Conservation (phyloP, 345 rosid genomes). For the Leavenworthia alabamica region DNA sequence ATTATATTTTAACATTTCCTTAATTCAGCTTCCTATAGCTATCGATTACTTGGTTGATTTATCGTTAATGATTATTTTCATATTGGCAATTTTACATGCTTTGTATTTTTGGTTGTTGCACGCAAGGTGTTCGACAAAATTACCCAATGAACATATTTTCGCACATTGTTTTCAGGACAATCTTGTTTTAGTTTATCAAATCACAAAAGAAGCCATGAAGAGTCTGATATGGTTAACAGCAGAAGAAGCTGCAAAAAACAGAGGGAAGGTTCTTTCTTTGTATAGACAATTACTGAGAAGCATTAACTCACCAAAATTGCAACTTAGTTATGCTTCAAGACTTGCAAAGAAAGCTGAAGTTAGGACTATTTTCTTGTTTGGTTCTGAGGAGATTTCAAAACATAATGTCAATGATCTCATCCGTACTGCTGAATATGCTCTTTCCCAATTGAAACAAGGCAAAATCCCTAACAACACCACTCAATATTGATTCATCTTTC, state of each 20-base stretch:
- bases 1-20: not conserved
- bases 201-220: constrained; percentile 2
- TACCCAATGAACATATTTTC: not conserved
- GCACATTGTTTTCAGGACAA: not conserved
- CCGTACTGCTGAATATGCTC: constrained; percentile 46
- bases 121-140: constrained; percentile 21
- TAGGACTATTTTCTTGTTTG: constrained; percentile 46
- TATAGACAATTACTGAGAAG: constrained; percentile 51
- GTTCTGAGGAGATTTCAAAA: constrained; percentile 44
- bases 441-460: constrained; percentile 45
- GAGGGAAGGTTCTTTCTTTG: constrained; percentile 44
- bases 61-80: too few relatives aligned
- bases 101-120: constrained; percentile 1
- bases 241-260: constrained; percentile 46
- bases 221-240: constrained; percentile 52
- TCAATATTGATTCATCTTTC: constrained; percentile 14
- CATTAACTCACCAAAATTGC: constrained; percentile 47
- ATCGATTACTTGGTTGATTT: too few relatives aligned
- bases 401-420: constrained; percentile 53
- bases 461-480: constrained; percentile 39
- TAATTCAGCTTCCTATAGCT: not conserved
- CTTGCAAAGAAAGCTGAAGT: constrained; percentile 57
- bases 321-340: constrained; percentile 51
- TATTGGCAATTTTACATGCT: too few relatives aligned
- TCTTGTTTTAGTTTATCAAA: not conserved